phyloP scores from a whole-genome alignment of 2,329 filamentous ascomycete species.

The Fusarium sacchari region DNA sequence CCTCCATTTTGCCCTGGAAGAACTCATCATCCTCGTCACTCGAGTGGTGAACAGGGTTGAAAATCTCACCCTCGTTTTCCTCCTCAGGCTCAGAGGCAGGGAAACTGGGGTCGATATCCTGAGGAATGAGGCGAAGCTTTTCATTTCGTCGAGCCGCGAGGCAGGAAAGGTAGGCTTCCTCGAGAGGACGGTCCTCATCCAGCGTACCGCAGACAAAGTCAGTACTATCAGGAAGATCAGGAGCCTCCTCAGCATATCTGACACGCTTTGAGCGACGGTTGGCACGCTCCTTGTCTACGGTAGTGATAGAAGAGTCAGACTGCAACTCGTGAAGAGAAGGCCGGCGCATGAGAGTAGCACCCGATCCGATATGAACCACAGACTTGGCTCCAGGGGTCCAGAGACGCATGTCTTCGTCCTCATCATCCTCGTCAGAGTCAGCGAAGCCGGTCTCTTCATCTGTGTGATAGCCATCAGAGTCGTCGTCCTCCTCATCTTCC shows the following conservation, averaged over 20 bases:
- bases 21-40: conserved; percentile 75
- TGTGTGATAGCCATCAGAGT: conserved; percentile 78
- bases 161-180: conserved; percentile 90
- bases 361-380: conserved; percentile 50
- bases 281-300: conserved; percentile 52
- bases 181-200: conserved; percentile 93
- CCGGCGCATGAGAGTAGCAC: conserved; percentile 47
- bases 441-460: conserved; percentile 75
- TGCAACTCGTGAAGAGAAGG: conserved; percentile 57
- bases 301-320: conserved; percentile 71
- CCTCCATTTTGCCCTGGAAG: conserved; percentile 78
- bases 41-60: conserved; percentile 65
- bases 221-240: conserved; percentile 93
- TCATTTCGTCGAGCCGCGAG: conserved; percentile 82
- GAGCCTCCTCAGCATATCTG: conserved; percentile 62
- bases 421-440: conserved; percentile 73
- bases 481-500: conserved; percentile 63
- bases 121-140: conserved; percentile 86
- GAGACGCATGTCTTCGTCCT: conserved; percentile 71
- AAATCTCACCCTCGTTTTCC: conserved; percentile 78
- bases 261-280: conserved; percentile 46
- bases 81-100: conserved; percentile 93
- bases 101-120: conserved; percentile 97
- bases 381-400: conserved; percentile 62
- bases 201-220: conserved; percentile 99